Evolutionary conservation across 2,329 filamentous ascomycete species (phyloP).

Genomic region (Hypoxylon sp.): DNA sequence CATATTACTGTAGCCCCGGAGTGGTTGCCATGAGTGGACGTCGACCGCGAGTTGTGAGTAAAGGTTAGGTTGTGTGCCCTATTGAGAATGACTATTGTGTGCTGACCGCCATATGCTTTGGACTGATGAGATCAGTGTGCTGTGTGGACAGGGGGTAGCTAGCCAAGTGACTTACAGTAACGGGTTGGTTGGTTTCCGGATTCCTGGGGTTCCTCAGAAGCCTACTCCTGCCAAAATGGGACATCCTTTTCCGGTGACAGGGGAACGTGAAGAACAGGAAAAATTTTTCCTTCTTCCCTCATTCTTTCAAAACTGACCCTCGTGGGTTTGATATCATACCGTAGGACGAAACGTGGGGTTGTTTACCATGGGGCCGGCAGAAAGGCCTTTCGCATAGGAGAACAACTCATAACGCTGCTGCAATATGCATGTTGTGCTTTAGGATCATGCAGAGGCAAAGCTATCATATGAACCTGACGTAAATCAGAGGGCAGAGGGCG

Average conservation of each 20-base stretch:
- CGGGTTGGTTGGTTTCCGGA: slow-evolving; percentile 42
- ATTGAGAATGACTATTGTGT: slow-evolving; percentile 20
- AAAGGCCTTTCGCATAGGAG: slow-evolving; percentile 42
- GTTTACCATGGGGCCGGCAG: slow-evolving; percentile 44
- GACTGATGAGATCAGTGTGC: slow-evolving; percentile 44
- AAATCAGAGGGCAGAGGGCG: slow-evolving; percentile 28
- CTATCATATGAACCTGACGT: slow-evolving; percentile 44
- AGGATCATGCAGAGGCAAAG: slow-evolving; percentile 42
- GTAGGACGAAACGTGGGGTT: slow-evolving; percentile 48
- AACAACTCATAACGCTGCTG: slow-evolving; percentile 45
- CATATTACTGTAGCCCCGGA: slow-evolving; percentile 31
- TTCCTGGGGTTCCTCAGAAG: slow-evolving; percentile 33
- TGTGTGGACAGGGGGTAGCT: slow-evolving; percentile 41
- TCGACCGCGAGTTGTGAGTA: slow-evolving; percentile 28
- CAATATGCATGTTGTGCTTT: slow-evolving; percentile 46
- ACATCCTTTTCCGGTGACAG: slow-evolving; percentile 37
- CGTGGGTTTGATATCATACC: slow-evolving; percentile 46
- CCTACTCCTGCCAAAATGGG: slow-evolving; percentile 43
- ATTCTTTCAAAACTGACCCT: slow-evolving; percentile 32
- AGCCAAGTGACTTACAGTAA: slow-evolving; percentile 42
- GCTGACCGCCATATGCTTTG: slow-evolving; percentile 41
- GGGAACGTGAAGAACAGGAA: slow-evolving; percentile 34
- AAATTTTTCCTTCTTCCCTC: slow-evolving; percentile 30
- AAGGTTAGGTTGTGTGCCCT: slow-evolving; percentile 26
- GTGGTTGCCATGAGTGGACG: slow-evolving; percentile 26